These are phyloP conservation scores for Wallacemonas sp. DNA, from an alignment of 208 protist genomes.

Conservation along the genomic window DNA sequence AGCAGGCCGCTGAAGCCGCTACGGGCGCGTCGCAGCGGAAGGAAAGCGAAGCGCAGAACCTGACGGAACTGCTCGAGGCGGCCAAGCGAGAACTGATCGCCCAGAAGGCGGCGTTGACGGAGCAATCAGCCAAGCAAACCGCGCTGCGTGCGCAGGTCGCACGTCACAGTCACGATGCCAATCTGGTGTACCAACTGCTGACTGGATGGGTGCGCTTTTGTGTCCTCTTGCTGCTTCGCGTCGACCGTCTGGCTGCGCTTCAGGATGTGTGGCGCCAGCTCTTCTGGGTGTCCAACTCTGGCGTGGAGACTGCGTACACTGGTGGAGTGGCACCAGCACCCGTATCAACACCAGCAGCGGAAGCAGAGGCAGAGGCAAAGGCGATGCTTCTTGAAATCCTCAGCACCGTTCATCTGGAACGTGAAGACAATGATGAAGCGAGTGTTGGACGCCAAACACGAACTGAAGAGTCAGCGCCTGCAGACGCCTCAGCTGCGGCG, in stretches of 20 bases:
- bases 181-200: not conserved
- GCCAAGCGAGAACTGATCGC: slow-evolving; percentile 10
- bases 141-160: not conserved
- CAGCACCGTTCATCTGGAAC: too few species aligned
- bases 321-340: too few species aligned
- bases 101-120: slow-evolving; percentile 10
- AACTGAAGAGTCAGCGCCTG: too few species aligned
- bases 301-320: too few species aligned
- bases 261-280: not conserved
- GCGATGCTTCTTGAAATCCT: too few species aligned
- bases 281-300: not conserved
- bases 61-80: not conserved
- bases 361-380: too few species aligned
- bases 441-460: too few species aligned
- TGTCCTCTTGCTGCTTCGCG: not conserved
- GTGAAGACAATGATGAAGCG: too few species aligned
- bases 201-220: not conserved
- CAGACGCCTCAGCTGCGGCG: too few species aligned
- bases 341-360: too few species aligned
- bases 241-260: not conserved
- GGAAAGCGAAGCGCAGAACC: not conserved
- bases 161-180: not conserved
- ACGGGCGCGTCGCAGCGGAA: not conserved
- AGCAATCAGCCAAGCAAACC: slow-evolving; percentile 6
- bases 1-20: not conserved